Evolutionary conservation across 768 basidiomycete genomes (phyloP), one percentile per base, ranked within the genome.

Genomic region (Lactarius hatsudake): DNA sequence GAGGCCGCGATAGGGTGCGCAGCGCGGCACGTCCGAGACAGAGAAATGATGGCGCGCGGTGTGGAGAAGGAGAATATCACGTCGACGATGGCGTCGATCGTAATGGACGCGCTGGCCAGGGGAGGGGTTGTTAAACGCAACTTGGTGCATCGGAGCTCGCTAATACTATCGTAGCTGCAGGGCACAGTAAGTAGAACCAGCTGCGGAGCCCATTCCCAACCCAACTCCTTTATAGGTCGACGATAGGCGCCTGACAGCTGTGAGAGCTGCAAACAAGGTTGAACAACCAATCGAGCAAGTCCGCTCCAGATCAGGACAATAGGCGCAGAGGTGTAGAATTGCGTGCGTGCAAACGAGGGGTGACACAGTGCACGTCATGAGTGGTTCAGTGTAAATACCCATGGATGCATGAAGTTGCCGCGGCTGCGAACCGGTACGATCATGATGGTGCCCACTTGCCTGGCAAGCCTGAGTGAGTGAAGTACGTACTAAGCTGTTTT

Each of bases 71-170:
- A 82, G 69, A 83, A 82, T 61, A 75, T 73, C 30, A 78, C 75
- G n/a, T 73, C 78, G 34, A 77, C 73, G 87, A 81, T 71, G 80
- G 77, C 58, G 74, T 78, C 18, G 76, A 75, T 40, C 74, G 75
- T 2, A 76, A 77, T n/a, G 81, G 80, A n/a, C 32, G 85, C 90
- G 4, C 76, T 99, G 61, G 96, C 98, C 75, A 84, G 90, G 0
- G 84, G 96, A 61, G 48, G 32, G 61, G n/a, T 23, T 15, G 10
- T 26, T 51, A 51, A 26, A 26, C 23, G 23, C 48, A 23, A 12
- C 15, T 51, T 23, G 23, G n/a, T 23, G 3, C 51, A 53, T 53
- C 5, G 26, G 51, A 26, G 26, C 13, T 26, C 48, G 48, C 9
- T 51, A 12, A n/a, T 32, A 10, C n/a, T 23, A 26, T 53, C 13